These are phyloP conservation scores for Xylaria sp. DNA, from an alignment of 2,329 filamentous ascomycete genomes.

Conservation along the genomic window DNA sequence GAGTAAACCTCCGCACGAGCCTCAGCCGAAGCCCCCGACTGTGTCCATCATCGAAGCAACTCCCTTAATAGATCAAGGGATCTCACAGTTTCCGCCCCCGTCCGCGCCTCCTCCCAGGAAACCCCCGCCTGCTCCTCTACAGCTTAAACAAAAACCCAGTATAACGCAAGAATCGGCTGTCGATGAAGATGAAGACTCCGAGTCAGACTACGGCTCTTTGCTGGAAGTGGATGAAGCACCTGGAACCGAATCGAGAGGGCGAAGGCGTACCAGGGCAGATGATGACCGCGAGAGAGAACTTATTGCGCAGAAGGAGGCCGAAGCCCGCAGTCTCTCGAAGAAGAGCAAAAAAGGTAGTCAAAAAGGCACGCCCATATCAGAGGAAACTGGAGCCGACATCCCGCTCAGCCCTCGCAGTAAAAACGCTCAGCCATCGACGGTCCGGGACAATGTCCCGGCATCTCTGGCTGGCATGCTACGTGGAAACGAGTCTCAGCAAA, in stretches of 20 bases:
- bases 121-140: constrained; percentile 84
- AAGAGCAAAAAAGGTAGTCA: constrained; percentile 71
- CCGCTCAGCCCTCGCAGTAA: constrained; percentile 54
- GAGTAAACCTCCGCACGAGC: constrained; percentile 62
- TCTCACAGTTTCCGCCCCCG: constrained; percentile 63
- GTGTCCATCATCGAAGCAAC: constrained; percentile 58
- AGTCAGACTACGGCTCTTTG: constrained; percentile 86
- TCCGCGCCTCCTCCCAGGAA: constrained; percentile 76
- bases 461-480: constrained; percentile 66
- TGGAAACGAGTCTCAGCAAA: constrained; percentile 49
- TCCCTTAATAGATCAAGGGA: constrained; percentile 57
- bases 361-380: constrained; percentile 58
- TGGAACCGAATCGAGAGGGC: constrained; percentile 71
- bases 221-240: constrained; percentile 75
- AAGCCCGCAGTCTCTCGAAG: constrained; percentile 77
- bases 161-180: constrained; percentile 45
- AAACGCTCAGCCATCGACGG: constrained; percentile 48
- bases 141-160: constrained; percentile 66
- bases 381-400: constrained; percentile 50
- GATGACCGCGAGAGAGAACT: constrained; percentile 83
- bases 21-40: constrained; percentile 63
- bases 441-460: constrained; percentile 56
- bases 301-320: constrained; percentile 73
- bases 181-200: constrained; percentile 72
- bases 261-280: constrained; percentile 86